These are phyloP conservation scores for Balakata baccata DNA, from an alignment of 345 rosid species.

Conservation along the genomic window DNA sequence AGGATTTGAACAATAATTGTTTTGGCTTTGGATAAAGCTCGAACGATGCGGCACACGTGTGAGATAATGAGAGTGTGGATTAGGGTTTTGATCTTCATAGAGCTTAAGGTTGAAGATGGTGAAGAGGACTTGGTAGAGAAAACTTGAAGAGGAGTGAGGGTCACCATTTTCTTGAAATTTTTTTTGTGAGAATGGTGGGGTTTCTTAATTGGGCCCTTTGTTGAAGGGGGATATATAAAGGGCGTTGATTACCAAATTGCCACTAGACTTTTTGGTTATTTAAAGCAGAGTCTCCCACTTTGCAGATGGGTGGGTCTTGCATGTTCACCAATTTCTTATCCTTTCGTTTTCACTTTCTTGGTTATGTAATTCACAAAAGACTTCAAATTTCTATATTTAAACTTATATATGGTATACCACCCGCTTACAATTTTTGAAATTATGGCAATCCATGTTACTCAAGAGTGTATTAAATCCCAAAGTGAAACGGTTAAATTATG, in stretches of 20 bases:
- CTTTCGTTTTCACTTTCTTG: conserved; percentile 13
- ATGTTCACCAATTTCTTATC: background rate
- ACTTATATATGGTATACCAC: background rate
- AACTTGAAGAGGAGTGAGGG: conserved; percentile 18
- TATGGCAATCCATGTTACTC: background rate
- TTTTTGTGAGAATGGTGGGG: background rate
- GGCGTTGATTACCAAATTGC: conserved; percentile 15
- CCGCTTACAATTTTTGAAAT: conserved; percentile 35
- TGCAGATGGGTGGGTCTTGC: conserved; percentile 22
- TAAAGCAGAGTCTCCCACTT: conserved; percentile 32
- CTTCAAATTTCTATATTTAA: background rate
- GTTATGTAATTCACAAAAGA: conserved; percentile 26
- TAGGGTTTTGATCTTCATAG: conserved; percentile 58
- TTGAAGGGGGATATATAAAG: conserved; percentile 11
- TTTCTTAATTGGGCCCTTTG: background rate
- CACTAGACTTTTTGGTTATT: conserved; percentile 9
- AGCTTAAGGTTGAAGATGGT: conserved; percentile 43
- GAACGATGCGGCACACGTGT: conserved; percentile 46
- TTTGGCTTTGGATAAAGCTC: conserved; percentile 55
- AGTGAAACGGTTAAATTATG: no score
- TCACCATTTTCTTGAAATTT: conserved; percentile 14
- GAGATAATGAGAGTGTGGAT: conserved; percentile 55
- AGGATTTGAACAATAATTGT: conserved; percentile 44
- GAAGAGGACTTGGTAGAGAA: conserved; percentile 15
- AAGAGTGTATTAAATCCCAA: background rate